Base-by-base conservation (phyloP, 73 alveolate genomes). In the Blepharisma stoltei region DNA sequence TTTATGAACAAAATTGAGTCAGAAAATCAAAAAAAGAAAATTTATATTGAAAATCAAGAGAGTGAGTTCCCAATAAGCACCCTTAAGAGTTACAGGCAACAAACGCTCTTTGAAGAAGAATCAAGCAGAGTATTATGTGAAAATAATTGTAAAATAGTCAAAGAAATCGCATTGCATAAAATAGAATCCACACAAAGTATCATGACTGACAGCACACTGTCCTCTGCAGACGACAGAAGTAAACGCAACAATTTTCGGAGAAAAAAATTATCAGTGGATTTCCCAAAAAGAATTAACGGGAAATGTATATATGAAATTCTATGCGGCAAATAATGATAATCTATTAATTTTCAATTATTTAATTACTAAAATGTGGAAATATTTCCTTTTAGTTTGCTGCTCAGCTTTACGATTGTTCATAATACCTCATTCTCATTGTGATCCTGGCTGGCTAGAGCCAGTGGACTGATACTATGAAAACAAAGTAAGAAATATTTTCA, bases 221-320 rank as follows among this genome's bases (percentile, higher is more conserved):
- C 52, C 75, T 45, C 37, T 67, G 32, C 76, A 92, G 48, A 84
- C 92, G 11, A 25, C 82, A 66, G 71, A 81, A n/a, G 87, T 87
- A 55, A 81, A 92, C 73, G 45, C 92, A 14, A 92, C 92, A 89
- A 77, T 94, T 67, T 97, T 92, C 5, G 91, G 92, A 47, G 99
- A 97, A 6, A 95, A 96, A 37, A 92, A 93, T 92, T 92, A 92
- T 6, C 77, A 83, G 80, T 32, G 0, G 41, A 32, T 3, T 32
- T 1, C 3, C 41, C 41, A 32, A 32, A 32, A 32, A 32, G 41
- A 32, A 32, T 32, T 32, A 32, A 32, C 41, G 41, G 41, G 41
- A 32, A 32, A 32, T 32, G 41, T 32, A 32, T 32, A 32, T 32
- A 32, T 3, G 41, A 32, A 32, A 32, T 32, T 0, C 41, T 32